Evolutionary conservation across 2,329 filamentous ascomycete genomes (phyloP).

Genomic region (Colletotrichum eremochloae): DNA sequence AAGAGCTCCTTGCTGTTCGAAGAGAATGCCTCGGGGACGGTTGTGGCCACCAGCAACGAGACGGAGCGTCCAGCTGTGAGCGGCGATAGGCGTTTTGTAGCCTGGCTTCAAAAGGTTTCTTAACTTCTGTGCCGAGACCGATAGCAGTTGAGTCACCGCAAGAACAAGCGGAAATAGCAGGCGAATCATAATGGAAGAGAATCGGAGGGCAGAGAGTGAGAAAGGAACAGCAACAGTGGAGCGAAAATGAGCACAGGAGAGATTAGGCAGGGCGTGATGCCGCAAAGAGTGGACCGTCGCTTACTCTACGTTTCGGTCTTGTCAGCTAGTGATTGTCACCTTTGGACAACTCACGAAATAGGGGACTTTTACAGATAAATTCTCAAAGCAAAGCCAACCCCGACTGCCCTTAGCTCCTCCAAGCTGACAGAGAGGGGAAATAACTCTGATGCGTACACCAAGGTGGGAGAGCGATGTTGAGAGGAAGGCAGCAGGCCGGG

Average conservation of each 20-base stretch:
- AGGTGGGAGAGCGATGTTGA: background rate
- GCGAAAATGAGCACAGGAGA: background rate
- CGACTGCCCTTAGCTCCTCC: background rate
- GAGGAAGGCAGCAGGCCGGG: no score
- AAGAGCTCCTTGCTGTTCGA: slow-evolving; percentile 59
- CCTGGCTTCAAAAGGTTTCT: slow-evolving; percentile 50
- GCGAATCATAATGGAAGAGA: background rate
- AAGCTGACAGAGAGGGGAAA: background rate
- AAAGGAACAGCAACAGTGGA: background rate
- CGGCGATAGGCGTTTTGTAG: slow-evolving; percentile 55
- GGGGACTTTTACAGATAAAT: no score
- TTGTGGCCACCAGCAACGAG: slow-evolving; percentile 57
- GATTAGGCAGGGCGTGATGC: background rate
- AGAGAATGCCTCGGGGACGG: slow-evolving; percentile 59
- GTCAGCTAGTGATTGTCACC: background rate
- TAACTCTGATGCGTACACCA: background rate
- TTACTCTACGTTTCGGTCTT: background rate
- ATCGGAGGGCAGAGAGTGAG: background rate
- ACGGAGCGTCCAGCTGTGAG: slow-evolving; percentile 58
- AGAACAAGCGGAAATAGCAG: background rate
- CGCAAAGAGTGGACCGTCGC: background rate
- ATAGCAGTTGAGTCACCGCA: background rate
- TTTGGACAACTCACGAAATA: background rate
- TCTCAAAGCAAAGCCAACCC: background rate
- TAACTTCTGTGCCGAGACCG: slow-evolving; percentile 46